Percentiles rank a stretch among this genome's conserved stretches.
Evolutionary conservation across 2,329 filamentous ascomycete species (phyloP).

Genomic region (Aspergillus udagawae): DNA sequence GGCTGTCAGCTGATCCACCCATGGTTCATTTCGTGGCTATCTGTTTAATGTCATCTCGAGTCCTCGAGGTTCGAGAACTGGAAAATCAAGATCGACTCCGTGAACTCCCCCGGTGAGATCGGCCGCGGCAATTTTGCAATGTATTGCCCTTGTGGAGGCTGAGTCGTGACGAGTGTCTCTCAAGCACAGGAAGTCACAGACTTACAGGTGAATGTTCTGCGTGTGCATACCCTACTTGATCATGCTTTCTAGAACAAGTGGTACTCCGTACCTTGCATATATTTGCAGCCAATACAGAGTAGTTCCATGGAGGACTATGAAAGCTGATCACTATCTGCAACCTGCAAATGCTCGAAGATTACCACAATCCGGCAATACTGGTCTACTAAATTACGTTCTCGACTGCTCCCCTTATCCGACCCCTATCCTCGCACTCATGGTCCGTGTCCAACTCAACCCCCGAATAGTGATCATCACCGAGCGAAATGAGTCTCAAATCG

Average conservation of each 20-base stretch:
- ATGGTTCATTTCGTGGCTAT: conserved; percentile 5
- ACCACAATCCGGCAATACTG: background rate
- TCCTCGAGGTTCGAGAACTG: background rate
- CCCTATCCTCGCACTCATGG: conserved; percentile 1
- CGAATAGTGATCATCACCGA: background rate
- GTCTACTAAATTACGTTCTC: background rate
- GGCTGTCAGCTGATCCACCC: conserved; percentile 4
- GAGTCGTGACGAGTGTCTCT: background rate
- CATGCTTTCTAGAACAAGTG: background rate
- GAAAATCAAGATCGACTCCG: background rate
- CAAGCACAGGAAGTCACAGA: background rate
- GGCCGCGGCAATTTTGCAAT: background rate
- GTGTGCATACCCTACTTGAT: background rate
- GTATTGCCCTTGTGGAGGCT: background rate
- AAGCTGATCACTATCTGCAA: background rate
- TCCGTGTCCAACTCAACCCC: conserved; percentile 1
- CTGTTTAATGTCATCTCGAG: conserved; percentile 1
- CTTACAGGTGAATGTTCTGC: background rate
- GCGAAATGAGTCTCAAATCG: conserved; percentile 3
- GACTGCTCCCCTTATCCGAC: background rate
- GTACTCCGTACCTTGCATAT: background rate
- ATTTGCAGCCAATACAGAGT: background rate
- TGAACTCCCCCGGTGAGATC: background rate
- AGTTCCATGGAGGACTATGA: background rate
- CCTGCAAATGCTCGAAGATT: background rate